Evolutionary conservation across 805 yeast species (phyloP).

Genomic region (Limtongia smithiae): DNA sequence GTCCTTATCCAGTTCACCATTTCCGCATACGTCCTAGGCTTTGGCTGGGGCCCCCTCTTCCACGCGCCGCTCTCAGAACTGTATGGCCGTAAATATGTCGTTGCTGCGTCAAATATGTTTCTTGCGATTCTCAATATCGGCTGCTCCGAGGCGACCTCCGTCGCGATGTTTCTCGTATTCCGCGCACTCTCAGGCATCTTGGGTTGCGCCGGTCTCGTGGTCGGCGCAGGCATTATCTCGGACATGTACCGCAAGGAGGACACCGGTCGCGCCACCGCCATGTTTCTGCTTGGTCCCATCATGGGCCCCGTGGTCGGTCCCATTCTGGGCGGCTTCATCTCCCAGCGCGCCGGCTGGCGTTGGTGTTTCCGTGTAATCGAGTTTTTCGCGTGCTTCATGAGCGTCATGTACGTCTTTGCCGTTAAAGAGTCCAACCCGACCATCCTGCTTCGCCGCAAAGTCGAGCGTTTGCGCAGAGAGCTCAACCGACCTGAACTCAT

Average conservation of each 20-base stretch:
- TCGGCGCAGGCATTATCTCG: conserved; percentile 28
- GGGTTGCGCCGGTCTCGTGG: conserved; percentile 27
- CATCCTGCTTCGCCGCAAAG: conserved; percentile 48
- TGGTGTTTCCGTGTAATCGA: conserved; percentile 62
- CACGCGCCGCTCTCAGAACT: conserved; percentile 26
- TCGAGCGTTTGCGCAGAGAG: conserved; percentile 2
- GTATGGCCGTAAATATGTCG: conserved; percentile 25
- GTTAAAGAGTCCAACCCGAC: conserved; percentile 88
- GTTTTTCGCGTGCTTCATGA: conserved; percentile 25
- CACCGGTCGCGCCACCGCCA: conserved; percentile 21
- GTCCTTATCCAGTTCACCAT: conserved; percentile 20
- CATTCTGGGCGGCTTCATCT: conserved; percentile 52
- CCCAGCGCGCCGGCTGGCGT: conserved; percentile 63
- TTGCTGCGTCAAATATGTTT: conserved; percentile 15
- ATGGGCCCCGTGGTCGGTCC: conserved; percentile 60
- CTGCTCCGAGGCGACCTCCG: conserved; percentile 23
- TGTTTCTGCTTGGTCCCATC: conserved; percentile 23
- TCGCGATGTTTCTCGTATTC: conserved; percentile 19
- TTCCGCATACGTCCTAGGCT: conserved; percentile 25
- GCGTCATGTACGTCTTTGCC: conserved; percentile 33
- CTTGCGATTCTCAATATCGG: conserved; percentile 20
- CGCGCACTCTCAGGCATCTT: conserved; percentile 22
- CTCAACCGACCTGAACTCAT: conserved; percentile 7
- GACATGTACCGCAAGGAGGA: conserved; percentile 19
- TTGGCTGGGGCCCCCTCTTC: conserved; percentile 28